A percentile compares a stretch with the other conserved stretches of the same genome.
Evolutionary conservation across 1,139 yeast genomes (phyloP).

Genomic region (Protomyces lactucae-debilis): DNA sequence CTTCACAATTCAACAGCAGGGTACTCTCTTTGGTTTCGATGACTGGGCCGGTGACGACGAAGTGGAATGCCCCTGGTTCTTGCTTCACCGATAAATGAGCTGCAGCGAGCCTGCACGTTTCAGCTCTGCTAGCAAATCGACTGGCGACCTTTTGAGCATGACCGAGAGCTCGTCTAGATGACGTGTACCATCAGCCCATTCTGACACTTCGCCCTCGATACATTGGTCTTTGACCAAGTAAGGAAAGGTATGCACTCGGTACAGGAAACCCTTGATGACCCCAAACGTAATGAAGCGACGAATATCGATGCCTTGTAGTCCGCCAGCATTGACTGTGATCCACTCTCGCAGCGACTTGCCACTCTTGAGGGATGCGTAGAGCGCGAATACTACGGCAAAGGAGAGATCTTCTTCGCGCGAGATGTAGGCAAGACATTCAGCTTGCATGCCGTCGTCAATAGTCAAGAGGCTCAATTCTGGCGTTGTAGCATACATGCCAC

Average conservation of each 20-base stretch:
- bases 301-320: slow-evolving; percentile 64
- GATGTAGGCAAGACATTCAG: slow-evolving; percentile 81
- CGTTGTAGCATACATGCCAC: slow-evolving; percentile 85
- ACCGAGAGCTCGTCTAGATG: slow-evolving; percentile 72
- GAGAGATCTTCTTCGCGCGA: slow-evolving; percentile 39
- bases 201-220: slow-evolving; percentile 44
- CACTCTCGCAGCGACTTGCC: slow-evolving; percentile 77
- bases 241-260: slow-evolving; percentile 76
- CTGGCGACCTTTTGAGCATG: slow-evolving; percentile 54
- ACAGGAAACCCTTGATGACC: slow-evolving; percentile 69
- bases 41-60: slow-evolving; percentile 21
- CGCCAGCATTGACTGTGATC: slow-evolving; percentile 61
- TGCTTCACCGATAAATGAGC: slow-evolving; percentile 28
- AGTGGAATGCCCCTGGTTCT: neutral
- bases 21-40: slow-evolving; percentile 10
- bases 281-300: slow-evolving; percentile 86
- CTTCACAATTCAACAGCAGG: slow-evolving; percentile 1
- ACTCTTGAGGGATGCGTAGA: slow-evolving; percentile 73
- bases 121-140: slow-evolving; percentile 43
- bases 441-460: slow-evolving; percentile 61
- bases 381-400: slow-evolving; percentile 52
- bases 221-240: slow-evolving; percentile 43
- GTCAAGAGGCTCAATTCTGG: slow-evolving; percentile 66
- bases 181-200: slow-evolving; percentile 54
- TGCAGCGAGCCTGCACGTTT: slow-evolving; percentile 30